Evolutionary conservation across 2,329 filamentous ascomycete species (phyloP), one percentile per base, ranked within the genome.

Genomic region (Clarireedia sp.): DNA sequence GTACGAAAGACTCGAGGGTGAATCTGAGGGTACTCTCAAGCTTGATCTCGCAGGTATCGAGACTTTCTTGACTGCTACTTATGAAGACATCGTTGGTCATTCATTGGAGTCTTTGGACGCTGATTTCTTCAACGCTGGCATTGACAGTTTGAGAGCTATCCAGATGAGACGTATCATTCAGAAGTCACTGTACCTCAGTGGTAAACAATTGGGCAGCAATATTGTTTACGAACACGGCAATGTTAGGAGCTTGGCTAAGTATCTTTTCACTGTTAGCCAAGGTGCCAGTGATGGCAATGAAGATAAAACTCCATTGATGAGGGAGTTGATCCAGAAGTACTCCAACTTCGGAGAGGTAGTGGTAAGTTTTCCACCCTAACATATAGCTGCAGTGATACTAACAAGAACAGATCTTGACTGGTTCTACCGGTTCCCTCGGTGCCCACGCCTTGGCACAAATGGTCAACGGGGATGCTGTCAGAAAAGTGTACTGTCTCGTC

Each of bases 361-460:
- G 48, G 53, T 51, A 51, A 24, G 53, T 51, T 19, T 33, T 21
- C 26, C 21, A 36, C n/a, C 33, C 16, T 17, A 17, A 37, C 14
- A 19, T 14, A 51, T 7, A 5, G n/a, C 55, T 56, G 23, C 52
- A 48, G 57, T 24, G 48, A 44, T 59, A n/a, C 26, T 49, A 23
- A 51, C 43, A 48, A 43, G 4, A 51, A 23, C 37, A 72, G 66
- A 68, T 83, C 1, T 66, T 87, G 3, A 87, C 84, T 0, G 85
- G 85, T 1, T 77, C 78, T 0, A 87, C 85, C 0, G 85, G 85
- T 1, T 83, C 82, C 1, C 72, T 87, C 0, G 85, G 85, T 1
- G 74, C 80, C 0, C 82, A 85, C 60, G 70, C 85, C 1, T 72
- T 82, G 1, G 75, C 78, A 3, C 77, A 81, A n/a, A 75, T 88